Base-by-base conservation (phyloP, 805 yeast genomes). In the Candida khao-thaluensis region DNA sequence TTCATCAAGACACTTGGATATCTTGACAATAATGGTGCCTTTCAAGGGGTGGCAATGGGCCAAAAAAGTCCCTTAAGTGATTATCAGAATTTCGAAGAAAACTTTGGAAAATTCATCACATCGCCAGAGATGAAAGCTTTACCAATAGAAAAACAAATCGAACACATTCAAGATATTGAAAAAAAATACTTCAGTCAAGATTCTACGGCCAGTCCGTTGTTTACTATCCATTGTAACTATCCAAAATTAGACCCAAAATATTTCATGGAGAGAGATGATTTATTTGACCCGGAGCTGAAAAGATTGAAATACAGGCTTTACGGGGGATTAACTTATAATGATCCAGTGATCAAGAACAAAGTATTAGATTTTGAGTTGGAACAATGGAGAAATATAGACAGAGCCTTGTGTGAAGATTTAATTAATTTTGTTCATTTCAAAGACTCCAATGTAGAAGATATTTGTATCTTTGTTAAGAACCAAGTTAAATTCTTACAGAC, bases 1-100 rank as follows among this genome's bases (percentile, higher is more conserved):
- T 59, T 47, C 34, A 61, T 66, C 11, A 46, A 47, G 33, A 62
- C 71, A 1, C 42, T 53, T 29, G 71, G 71, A 1, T 62, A 64
- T 38, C 12, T 45, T 18, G 58, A 53, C 24, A 48, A 50, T n/a
- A 37, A 43, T 30, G 50, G 45, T 5, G 36, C 50, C 6, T 65
- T 56, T 43, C 56, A 59, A 31, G 71, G 71, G 3, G 67, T 62
- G 4, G 67, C 66, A 0, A 60, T 62, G 64, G 64, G 57, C 5
- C 68, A 62, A 41, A 58, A 54, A 29, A 54, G 59, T 41, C 61
- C 65, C 1, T 15, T 58, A 11, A 32, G 10, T 16, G 65, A 60
- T 43, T 52, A 45, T 36, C 45, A 48, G 12, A 11, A 37, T 5
- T 57, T 28, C 26, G 38, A 49, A 17, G 32, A 44, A 12, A 38